Base-by-base conservation (phyloP, 495 filamentous ascomycete species). In the Pseudomonodictys pantanalensis region DNA sequence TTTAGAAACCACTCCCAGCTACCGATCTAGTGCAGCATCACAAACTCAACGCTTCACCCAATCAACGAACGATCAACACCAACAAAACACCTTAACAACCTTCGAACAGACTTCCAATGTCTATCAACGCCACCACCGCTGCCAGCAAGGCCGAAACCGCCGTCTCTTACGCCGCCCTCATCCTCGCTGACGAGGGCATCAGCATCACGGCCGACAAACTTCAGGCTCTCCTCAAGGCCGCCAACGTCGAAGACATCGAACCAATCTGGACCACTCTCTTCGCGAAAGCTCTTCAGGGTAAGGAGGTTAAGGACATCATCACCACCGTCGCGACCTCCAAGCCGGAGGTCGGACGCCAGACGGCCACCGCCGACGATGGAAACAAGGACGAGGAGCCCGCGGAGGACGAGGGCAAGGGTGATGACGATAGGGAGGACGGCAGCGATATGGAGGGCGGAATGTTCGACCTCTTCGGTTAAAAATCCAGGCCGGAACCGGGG, bases 281-380 rank as follows among this genome's bases (percentile, higher is more conserved):
- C 84, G 92, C 93, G 77, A 97, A 96, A 86, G 92, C 93, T 77
- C 91, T 98, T 69, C 91, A 96, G 81, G 93, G 92, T 76, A 97
- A 97, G 85, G 91, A 97, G 72, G 86, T 98, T 72, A 97, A 96
- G 84, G 93, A 96, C 54, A 80, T 98, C 72, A 86, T 98, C 10
- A 58, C 56, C 25, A 39, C 48, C n/a, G 23, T 45, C 46, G 26
- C 42, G 3, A 33, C 55, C 51, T 26, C 61, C 24, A 46, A 7
- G 5, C 29, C 45, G 11, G 56, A 2, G 7, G 20, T 15, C 17
- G 52, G 51, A 11, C 41, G n/a, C 15, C 4, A 30, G 7, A 7
- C 6, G 47, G 23, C 25, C 25, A 28, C 8, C 15, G 25, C 9
- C 23, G 43, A 39, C 1, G 47, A 26, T 6, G 30, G 26, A 20